Evolutionary conservation across 352 stramenopile genomes (phyloP).

Genomic region (Pythium guiyangense): DNA sequence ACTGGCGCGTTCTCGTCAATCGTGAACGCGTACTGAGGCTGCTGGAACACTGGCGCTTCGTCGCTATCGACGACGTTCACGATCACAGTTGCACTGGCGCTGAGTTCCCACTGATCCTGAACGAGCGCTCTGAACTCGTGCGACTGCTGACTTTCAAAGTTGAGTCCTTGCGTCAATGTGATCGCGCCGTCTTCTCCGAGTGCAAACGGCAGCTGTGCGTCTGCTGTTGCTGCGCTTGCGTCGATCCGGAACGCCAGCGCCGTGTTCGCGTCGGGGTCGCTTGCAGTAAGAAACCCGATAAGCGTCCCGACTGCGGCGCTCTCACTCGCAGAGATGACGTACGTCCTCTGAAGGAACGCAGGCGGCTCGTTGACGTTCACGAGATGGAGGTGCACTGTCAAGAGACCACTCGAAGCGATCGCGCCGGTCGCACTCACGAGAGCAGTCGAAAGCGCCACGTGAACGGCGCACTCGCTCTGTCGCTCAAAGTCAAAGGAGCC

Average conservation of each 20-base stretch:
- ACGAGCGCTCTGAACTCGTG: constrained; percentile 19
- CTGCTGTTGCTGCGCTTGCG: not conserved
- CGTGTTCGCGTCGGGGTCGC: constrained; percentile 2
- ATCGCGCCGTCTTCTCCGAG: constrained; percentile 1
- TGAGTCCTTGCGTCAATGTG: not conserved
- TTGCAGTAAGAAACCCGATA: constrained; percentile 3
- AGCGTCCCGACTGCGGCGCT: not conserved
- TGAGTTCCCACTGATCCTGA: constrained; percentile 25
- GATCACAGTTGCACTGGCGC: constrained; percentile 14
- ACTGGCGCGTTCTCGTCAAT: constrained; percentile 34
- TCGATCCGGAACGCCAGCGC: constrained; percentile 2
- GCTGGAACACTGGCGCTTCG: constrained; percentile 36
- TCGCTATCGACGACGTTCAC: constrained; percentile 41
- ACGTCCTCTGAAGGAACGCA: constrained; percentile 2
- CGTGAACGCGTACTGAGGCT: constrained; percentile 22
- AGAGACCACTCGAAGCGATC: not conserved
- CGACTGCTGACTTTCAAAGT: constrained; percentile 15
- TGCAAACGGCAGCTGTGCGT: not conserved
- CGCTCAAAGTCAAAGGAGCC: constrained; percentile 5
- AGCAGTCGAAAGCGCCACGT: constrained; percentile 3
- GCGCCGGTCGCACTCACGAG: constrained; percentile 2
- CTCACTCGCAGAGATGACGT: constrained; percentile 5
- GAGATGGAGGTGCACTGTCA: constrained; percentile 1
- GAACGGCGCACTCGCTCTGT: not conserved
- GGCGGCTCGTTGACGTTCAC: constrained; percentile 8